Conservation (phyloP, 306 rosid genomes). For the Sechiopsis laciniata region DNA sequence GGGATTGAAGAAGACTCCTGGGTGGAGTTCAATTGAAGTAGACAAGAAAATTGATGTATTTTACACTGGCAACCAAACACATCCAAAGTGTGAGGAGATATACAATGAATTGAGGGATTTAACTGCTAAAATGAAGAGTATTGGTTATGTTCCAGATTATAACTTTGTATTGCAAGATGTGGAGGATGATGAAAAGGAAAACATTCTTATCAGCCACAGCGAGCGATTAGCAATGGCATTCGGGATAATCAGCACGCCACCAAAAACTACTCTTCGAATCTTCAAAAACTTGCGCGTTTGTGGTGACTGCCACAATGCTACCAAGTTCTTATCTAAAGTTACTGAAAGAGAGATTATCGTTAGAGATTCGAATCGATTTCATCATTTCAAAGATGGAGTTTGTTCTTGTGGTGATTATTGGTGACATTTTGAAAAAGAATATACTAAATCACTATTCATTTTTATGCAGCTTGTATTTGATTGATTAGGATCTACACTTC, state of each 20-base stretch:
- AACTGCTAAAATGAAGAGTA: conserved; percentile 39
- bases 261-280: conserved; percentile 34
- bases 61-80: conserved; percentile 39
- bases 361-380: conserved; percentile 50
- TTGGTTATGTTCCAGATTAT: conserved; percentile 41
- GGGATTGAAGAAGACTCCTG: conserved; percentile 41
- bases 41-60: conserved; percentile 48
- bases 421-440: conserved; percentile 27
- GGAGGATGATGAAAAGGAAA: conserved; percentile 48
- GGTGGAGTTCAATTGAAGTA: conserved; percentile 51
- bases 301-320: conserved; percentile 40
- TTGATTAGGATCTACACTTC: neutral
- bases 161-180: conserved; percentile 51
- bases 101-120: conserved; percentile 32
- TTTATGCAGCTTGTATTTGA: neutral
- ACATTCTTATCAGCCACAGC: conserved; percentile 38
- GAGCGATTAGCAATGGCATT: conserved; percentile 49
- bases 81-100: conserved; percentile 41
- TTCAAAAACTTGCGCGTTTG: conserved; percentile 52
- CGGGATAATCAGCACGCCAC: conserved; percentile 38
- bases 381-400: conserved; percentile 43
- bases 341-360: conserved; percentile 42
- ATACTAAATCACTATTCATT: neutral
- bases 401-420: conserved; percentile 51
- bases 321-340: conserved; percentile 35